Conservation (phyloP, 352 stramenopile genomes). For the Phytophthora sp. region DNA sequence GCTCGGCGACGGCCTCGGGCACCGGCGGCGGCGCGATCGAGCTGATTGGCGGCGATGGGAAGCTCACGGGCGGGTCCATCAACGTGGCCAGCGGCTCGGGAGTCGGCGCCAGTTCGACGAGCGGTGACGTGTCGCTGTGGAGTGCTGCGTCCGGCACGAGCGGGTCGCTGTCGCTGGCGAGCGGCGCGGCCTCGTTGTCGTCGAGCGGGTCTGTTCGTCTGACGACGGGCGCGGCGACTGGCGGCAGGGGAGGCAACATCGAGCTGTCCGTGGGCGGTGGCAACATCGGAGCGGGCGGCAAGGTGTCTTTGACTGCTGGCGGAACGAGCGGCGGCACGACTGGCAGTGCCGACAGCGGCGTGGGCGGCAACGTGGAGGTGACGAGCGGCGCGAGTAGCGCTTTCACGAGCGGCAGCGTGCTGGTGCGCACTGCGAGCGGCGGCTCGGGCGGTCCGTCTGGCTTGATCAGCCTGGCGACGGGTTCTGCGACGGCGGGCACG, state of each 20-base stretch:
- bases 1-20: not conserved
- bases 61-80: not conserved
- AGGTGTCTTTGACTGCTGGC: conserved; percentile 11
- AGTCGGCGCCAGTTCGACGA: not conserved
- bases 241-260: not conserved
- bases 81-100: not conserved
- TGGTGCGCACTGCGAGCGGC: not conserved
- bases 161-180: not conserved
- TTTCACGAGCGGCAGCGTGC: not conserved
- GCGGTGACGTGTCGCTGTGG: conserved; percentile 7
- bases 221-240: not conserved
- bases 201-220: conserved; percentile 19
- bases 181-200: conserved; percentile 2
- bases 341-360: not conserved
- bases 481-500: not conserved
- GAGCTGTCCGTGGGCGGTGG: not conserved
- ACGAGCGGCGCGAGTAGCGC: conserved; percentile 25
- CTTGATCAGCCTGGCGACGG: no score
- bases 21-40: conserved; percentile 8
- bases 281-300: not conserved
- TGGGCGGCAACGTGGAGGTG: conserved; percentile 47
- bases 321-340: no score
- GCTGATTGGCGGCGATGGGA: conserved; percentile 1
- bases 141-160: not conserved
- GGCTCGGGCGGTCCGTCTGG: not conserved